Percentiles rank a stretch among this genome's conserved stretches.
phyloP scores from a whole-genome alignment of 495 filamentous ascomycete genomes.

The Aspergillus cristatus region DNA sequence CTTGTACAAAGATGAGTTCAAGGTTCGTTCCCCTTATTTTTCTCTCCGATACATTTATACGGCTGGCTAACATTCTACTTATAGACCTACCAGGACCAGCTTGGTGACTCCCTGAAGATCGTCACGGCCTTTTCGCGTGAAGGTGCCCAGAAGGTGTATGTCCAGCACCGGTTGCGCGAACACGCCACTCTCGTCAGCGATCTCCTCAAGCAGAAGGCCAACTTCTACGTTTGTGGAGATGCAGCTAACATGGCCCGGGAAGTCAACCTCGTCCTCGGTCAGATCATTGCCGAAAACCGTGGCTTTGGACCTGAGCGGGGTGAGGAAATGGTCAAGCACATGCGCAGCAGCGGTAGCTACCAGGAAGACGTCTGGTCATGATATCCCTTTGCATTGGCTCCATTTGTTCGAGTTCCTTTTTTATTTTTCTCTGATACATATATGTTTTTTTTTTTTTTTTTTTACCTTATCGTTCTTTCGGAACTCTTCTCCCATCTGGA shows the following conservation, averaged over 20 bases:
- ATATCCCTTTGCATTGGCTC: slow-evolving; percentile 9
- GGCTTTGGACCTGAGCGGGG: slow-evolving; percentile 73
- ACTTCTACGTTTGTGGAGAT: slow-evolving; percentile 98
- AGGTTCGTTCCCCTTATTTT: slow-evolving; percentile 51
- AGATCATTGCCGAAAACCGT: slow-evolving; percentile 78
- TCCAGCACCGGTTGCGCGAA: slow-evolving; percentile 87
- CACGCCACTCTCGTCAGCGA: slow-evolving; percentile 76
- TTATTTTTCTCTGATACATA: slow-evolving; percentile 6
- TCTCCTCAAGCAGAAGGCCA: slow-evolving; percentile 79
- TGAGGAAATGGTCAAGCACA: slow-evolving; percentile 92
- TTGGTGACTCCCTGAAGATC: slow-evolving; percentile 80
- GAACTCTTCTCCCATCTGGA: slow-evolving; percentile 15
- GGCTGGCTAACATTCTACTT: slow-evolving; percentile 1
- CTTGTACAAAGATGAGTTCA: slow-evolving; percentile 84
- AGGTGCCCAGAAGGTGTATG: slow-evolving; percentile 75
- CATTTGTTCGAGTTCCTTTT: slow-evolving; percentile 11
- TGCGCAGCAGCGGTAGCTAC: slow-evolving; percentile 90
- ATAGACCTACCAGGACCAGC: slow-evolving; percentile 68
- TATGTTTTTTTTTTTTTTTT: slow-evolving; percentile 8
- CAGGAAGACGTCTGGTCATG: slow-evolving; percentile 96
- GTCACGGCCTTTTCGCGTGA: slow-evolving; percentile 93
- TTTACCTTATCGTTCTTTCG: too few species aligned
- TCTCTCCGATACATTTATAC: neutral
- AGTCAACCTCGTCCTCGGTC: slow-evolving; percentile 74
- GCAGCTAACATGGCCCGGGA: slow-evolving; percentile 98